Evolutionary conservation across 2,329 filamentous ascomycete genomes (phyloP), one percentile per base, ranked within the genome.

Genomic region (Neoarthrinium moseri): DNA sequence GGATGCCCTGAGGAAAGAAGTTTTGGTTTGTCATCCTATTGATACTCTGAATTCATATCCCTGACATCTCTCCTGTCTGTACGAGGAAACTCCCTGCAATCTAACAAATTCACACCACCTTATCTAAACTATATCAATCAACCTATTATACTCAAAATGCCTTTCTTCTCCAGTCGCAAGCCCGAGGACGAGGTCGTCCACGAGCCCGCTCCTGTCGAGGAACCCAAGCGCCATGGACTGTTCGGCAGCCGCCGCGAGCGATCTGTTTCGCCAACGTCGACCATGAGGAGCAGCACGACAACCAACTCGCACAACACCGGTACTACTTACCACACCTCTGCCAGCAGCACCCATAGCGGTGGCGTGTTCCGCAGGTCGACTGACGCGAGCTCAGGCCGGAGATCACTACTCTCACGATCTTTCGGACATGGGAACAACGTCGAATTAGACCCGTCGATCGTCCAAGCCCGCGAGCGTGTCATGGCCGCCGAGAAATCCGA

Each of bases 401-500:
- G 68, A 46, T 65, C 71, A 33, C 64, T 77, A 5, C 61, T 78
- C 4, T 66, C 67, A 26, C 69, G 71, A 35, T 66, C 64, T 42
- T 70, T 75, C 46, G 70, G 73, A 40, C 55, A 68, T 47, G 69
- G 77, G 53, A 70, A 65, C 52, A 55, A 68, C 49, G 56, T 66
- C 38, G 69, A 75, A 36, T 73, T 83, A 51, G 84, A 88, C 63
- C 80, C 82, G 0, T 77, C 72, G 51, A 86, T 88, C 57, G 56
- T 76, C 2, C 71, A 76, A 18, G 84, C 84, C 0, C 72, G 79
- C 4, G 78, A 87, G 64, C 75, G 78, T 26, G 77, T 88, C 17
- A 69, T 81, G 54, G 65, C 68, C 36, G 85, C 85, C 22, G 84
- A 88, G 66, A 60, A 67, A 0, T 81, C 83, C 0, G 84, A 88